Evolutionary conservation across 176 grass and related monocot species (phyloP).

Genomic region (Oryza longistaminata): DNA sequence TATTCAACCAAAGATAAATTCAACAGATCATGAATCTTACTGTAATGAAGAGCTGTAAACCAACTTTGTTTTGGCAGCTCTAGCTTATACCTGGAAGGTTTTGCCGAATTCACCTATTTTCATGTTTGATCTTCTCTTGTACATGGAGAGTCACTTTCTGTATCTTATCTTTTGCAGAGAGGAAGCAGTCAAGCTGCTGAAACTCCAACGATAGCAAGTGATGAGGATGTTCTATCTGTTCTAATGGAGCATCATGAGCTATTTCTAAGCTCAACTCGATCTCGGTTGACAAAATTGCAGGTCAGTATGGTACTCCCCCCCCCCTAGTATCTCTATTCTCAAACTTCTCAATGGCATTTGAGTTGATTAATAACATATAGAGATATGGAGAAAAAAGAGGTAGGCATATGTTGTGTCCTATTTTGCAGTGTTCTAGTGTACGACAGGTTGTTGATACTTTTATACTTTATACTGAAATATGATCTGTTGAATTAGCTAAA

Average conservation of each 20-base stretch:
- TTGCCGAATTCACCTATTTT: conserved; percentile 5
- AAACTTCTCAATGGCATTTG: neutral
- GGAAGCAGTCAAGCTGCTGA: conserved; percentile 56
- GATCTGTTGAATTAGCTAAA: neutral
- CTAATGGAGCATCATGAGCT: conserved; percentile 72
- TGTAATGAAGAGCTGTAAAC: neutral
- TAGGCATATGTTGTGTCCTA: neutral
- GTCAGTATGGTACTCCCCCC: conserved; percentile 34
- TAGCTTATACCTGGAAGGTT: conserved; percentile 27
- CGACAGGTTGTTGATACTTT: neutral
- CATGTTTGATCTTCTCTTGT: conserved; percentile 28
- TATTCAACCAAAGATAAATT: conserved; percentile 4
- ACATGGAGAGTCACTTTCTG: conserved; percentile 11
- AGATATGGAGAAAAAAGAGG: neutral
- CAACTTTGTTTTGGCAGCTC: neutral
- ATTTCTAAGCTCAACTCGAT: conserved; percentile 74
- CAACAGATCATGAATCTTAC: neutral
- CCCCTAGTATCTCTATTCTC: neutral
- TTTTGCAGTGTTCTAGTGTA: conserved; percentile 1
- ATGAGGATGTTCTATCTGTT: conserved; percentile 77
- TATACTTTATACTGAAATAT: conserved; percentile 26
- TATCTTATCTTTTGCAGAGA: conserved; percentile 52
- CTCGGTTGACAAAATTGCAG: conserved; percentile 87
- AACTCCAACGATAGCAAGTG: conserved; percentile 52
- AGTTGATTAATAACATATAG: conserved; percentile 13